Evolutionary conservation across 2,329 filamentous ascomycete genomes (phyloP), one percentile per base, ranked within the genome.

Genomic region (Phaeosphaeriaceae sp.): DNA sequence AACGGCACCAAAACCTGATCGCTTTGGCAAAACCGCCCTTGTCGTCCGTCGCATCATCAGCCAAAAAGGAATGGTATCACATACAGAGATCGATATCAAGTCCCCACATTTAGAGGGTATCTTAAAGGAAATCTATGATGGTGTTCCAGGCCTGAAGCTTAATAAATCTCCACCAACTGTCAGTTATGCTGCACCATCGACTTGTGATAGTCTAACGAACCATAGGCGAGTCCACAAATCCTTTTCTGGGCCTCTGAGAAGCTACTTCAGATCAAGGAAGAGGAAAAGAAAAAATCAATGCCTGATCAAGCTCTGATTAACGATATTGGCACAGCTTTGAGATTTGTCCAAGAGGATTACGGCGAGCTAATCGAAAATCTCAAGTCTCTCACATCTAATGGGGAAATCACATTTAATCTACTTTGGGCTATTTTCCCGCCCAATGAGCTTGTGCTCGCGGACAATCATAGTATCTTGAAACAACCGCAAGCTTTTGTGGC

Each of bases 41-140:
- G 40, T 42, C 5, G 28, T 42, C 29, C 40, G 40, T 23, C 40
- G 40, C n/a, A 42, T 42, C 20, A 42, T 42, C 16, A 42, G 29
- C 11, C 11, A 28, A 21, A 42, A 42, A 28, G 40, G 40, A 4
- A 32, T 42, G 26, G 40, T 42, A n/a, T 15, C 40, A 20, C 26
- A 4, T 13, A 34, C 29, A 13, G 40, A 42, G 21, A 33, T 42
- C 18, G 40, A 42, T 9, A 42, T 42, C 40, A 42, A 42, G 33
- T 42, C 40, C 7, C 29, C 40, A 17, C 40, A 42, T 18, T 34
- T 42, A 30, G 40, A 42, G 20, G 28, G 26, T 11, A 16, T 42
- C 9, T 42, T 42, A 17, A 42, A 42, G 17, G 40, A 42, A 8
- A 42, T 42, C 11, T 42, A 20, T 16, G 21, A 42, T 12, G 40